Percentiles rank a stretch among this genome's conserved stretches.
Conservation (phyloP, 352 stramenopile species). For the Globisporangium yorkense region DNA sequence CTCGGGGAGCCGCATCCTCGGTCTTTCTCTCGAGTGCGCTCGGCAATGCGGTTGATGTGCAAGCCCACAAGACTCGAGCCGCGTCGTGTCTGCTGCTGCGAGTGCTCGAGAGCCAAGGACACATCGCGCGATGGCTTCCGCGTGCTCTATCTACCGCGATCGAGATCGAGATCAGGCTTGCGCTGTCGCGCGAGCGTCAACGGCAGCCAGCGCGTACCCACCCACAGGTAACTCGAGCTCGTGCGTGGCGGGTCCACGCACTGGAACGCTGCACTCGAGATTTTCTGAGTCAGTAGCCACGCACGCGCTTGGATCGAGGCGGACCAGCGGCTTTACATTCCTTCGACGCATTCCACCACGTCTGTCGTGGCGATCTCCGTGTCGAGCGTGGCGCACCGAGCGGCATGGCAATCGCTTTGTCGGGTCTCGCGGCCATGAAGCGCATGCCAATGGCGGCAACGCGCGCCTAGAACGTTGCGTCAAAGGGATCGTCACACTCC, state of each 20-base stretch:
- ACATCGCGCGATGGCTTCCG: not conserved
- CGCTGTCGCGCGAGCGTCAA: no score
- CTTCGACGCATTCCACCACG: not conserved
- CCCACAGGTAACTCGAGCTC: not conserved
- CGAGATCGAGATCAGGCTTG: no score
- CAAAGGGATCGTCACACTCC: not conserved
- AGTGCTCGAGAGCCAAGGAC: not conserved
- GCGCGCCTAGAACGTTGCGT: not conserved
- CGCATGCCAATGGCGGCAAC: not conserved
- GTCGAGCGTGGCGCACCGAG: not conserved
- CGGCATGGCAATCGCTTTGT: not conserved
- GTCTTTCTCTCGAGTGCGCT: not conserved
- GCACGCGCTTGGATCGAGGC: not conserved
- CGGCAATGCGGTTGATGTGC: not conserved
- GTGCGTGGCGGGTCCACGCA: not conserved
- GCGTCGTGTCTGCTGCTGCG: not conserved
- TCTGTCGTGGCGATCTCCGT: not conserved
- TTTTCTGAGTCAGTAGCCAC: not conserved
- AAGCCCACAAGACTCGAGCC: not conserved
- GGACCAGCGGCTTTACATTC: not conserved
- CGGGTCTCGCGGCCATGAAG: no score
- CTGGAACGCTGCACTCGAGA: not conserved
- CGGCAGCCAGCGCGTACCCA: no score
- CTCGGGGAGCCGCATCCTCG: no score
- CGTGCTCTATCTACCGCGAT: no score